Evolutionary conservation across 2,329 filamentous ascomycete genomes (phyloP), one percentile per base, ranked within the genome.

Genomic region (Clathrospora elynae): DNA sequence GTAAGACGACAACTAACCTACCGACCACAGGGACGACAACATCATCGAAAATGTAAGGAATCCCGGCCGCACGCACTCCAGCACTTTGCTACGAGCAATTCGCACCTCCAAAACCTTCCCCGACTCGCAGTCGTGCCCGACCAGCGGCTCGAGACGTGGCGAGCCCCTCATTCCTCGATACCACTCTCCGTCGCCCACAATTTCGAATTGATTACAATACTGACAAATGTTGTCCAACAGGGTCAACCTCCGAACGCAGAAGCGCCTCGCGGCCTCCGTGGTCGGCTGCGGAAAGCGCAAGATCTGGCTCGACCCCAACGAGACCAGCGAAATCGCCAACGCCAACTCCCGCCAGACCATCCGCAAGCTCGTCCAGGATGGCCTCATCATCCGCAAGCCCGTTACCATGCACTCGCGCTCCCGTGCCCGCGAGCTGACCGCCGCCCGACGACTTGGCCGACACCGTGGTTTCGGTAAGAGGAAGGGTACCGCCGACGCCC

Each of bases 381-480:
- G 93, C 81, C 89, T 99, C 77, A 99, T 99, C 82, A 99, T 99
- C 85, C 89, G 88, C 84, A 99, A 99, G 87, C 95, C 95, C 74
- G 91, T 96, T 73, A 96, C 92, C 74, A 96, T 96, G 90, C 93
- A 99, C 89, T 97, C 93, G 68, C 89, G 95, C 79, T 85, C 89
- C 71, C 90, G 93, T 73, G 93, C 93, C 73, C 88, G 95, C 72
- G 91, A 93, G 78, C 84, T 99, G 76, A 95, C 88, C 77, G 88
- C 89, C 61, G 88, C 93, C 75, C 87, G 93, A 80, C 84, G 91
- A 74, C 91, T 95, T 73, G 93, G 93, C 74, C 85, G 93, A 79
- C 93, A 99, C 85, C 88, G 93, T 79, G 93, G 93, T 75, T 96
- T 96, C 82, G 93, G 93, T 89, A 99, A 99, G 90, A 90, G 93